A percentile compares a stretch with the other conserved stretches of the same genome.
These are phyloP conservation scores for Orbilia javanica DNA, from an alignment of 2,329 filamentous ascomycete species.

Conservation along the genomic window DNA sequence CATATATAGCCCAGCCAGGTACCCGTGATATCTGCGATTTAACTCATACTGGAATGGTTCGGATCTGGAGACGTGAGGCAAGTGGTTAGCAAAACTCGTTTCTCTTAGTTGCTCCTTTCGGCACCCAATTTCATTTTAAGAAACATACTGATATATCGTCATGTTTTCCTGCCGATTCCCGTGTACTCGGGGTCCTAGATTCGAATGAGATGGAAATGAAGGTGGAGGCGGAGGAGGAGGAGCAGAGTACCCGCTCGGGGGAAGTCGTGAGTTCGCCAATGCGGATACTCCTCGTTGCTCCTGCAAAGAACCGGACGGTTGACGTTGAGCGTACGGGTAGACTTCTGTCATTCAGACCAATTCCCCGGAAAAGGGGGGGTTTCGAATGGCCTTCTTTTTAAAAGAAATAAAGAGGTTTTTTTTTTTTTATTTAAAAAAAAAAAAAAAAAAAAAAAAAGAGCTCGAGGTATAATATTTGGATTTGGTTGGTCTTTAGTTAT, in stretches of 20 bases:
- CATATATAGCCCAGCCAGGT: constrained; percentile 77
- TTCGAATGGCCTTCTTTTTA: neutral
- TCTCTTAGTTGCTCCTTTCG: neutral
- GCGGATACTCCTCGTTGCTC: constrained; percentile 57
- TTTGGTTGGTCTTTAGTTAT: constrained; percentile 9
- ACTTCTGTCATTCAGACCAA: constrained; percentile 57
- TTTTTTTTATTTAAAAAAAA: neutral
- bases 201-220: constrained; percentile 30
- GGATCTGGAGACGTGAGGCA: constrained; percentile 11
- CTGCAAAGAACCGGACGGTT: constrained; percentile 56
- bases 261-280: constrained; percentile 58
- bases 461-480: neutral
- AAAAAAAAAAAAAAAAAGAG: neutral
- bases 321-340: constrained; percentile 48
- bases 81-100: neutral
- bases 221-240: constrained; percentile 44
- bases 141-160: constrained; percentile 52
- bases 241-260: constrained; percentile 58
- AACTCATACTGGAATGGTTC: constrained; percentile 69
- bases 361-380: constrained; percentile 36
- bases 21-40: constrained; percentile 78
- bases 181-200: constrained; percentile 36
- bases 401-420: neutral
- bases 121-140: neutral
- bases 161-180: constrained; percentile 54